phyloP scores from a whole-genome alignment of 1,284 basidiomycete genomes.

The Xanthoconium separans region DNA sequence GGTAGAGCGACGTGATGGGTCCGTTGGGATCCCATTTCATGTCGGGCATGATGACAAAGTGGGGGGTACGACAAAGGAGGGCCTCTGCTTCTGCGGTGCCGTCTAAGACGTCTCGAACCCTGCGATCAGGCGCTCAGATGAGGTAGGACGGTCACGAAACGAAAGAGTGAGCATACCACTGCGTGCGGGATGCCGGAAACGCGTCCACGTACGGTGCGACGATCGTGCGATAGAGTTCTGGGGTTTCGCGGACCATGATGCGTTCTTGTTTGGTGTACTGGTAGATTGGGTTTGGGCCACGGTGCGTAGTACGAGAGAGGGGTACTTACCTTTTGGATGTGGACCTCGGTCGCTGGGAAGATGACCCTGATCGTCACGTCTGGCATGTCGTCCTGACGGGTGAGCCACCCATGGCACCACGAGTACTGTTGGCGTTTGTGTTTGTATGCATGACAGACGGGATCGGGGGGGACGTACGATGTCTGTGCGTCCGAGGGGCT shows the following conservation, averaged over 20 bases:
- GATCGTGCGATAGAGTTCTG: constrained; percentile 64
- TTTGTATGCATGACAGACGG: neutral
- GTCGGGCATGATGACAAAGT: constrained; percentile 84
- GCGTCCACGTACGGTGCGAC: constrained; percentile 78
- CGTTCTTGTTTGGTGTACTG: constrained; percentile 80
- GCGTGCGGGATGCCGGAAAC: constrained; percentile 71
- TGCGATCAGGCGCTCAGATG: constrained; percentile 28
- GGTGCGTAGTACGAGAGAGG: no score
- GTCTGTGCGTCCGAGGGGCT: constrained; percentile 44
- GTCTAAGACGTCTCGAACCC: constrained; percentile 86
- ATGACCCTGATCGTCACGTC: constrained; percentile 71
- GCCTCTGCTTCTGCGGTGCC: constrained; percentile 75
- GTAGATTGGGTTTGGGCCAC: neutral
- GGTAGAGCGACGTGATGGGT: constrained; percentile 63
- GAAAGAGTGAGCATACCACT: constrained; percentile 59
- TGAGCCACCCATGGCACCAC: constrained; percentile 45
- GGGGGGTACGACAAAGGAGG: constrained; percentile 20
- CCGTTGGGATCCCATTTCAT: constrained; percentile 91
- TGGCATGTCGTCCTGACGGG: constrained; percentile 29
- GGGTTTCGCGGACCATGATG: constrained; percentile 79
- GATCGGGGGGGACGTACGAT: constrained; percentile 37
- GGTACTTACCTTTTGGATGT: constrained; percentile 64
- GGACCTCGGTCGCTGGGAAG: constrained; percentile 79
- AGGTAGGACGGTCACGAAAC: neutral
- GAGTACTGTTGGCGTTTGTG: constrained; percentile 33